Percentiles rank a stretch among this genome's conserved stretches.
Evolutionary conservation across 805 yeast species (phyloP).

Genomic region (Saccharomycopsis fodiens): DNA sequence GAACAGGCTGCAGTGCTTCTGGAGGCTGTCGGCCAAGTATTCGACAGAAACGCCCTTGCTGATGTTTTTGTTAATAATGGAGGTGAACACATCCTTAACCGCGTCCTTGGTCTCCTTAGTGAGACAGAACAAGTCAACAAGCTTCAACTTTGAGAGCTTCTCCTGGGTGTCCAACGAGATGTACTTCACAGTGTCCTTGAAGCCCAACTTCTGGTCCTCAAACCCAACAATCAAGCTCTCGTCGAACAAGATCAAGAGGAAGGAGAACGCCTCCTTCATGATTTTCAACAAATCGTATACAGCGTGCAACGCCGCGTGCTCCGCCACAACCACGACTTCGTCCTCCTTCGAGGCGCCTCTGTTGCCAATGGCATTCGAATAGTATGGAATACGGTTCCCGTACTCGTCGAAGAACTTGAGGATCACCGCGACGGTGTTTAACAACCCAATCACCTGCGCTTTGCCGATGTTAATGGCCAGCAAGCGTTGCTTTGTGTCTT

Average conservation of each 20-base stretch:
- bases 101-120: slow-evolving; percentile 43
- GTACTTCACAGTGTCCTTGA: slow-evolving; percentile 63
- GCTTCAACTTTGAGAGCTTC: slow-evolving; percentile 57
- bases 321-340: slow-evolving; percentile 79
- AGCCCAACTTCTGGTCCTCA: slow-evolving; percentile 25
- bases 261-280: slow-evolving; percentile 85
- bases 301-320: slow-evolving; percentile 79
- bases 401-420: slow-evolving; percentile 38
- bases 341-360: slow-evolving; percentile 25
- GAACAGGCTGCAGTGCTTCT: slow-evolving; percentile 89
- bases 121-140: slow-evolving; percentile 73
- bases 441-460: slow-evolving; percentile 37
- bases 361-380: slow-evolving; percentile 20
- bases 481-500: slow-evolving; percentile 28
- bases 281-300: slow-evolving; percentile 66
- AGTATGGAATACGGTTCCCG: slow-evolving; percentile 36
- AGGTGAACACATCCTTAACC: slow-evolving; percentile 79
- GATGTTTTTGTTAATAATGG: slow-evolving; percentile 83
- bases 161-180: slow-evolving; percentile 61
- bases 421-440: slow-evolving; percentile 39
- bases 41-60: slow-evolving; percentile 91
- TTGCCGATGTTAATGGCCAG: slow-evolving; percentile 35
- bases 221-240: slow-evolving; percentile 42
- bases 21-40: slow-evolving; percentile 75
- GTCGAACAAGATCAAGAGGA: slow-evolving; percentile 71